phyloP scores from a whole-genome alignment of 2,329 filamentous ascomycete species.

The Chaetoscypha palmicola region DNA sequence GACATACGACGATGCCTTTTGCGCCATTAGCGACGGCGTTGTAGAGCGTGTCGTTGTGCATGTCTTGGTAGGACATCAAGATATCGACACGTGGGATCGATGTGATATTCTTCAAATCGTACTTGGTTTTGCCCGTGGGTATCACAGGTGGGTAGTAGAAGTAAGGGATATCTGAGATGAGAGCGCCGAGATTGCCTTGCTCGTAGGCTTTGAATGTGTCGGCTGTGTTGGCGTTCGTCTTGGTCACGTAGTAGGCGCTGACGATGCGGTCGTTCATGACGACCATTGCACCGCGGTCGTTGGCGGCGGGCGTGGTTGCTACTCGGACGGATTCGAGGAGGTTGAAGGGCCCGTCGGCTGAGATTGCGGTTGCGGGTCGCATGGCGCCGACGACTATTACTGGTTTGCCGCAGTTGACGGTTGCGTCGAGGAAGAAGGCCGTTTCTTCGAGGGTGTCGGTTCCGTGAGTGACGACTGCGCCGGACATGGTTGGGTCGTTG shows the following conservation, averaged over 20 bases:
- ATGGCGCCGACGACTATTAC: constrained; percentile 55
- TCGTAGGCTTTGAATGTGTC: constrained; percentile 56
- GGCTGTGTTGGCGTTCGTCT: constrained; percentile 55
- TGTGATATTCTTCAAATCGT: constrained; percentile 33
- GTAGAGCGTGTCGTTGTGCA: constrained; percentile 40
- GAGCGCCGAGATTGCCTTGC: constrained; percentile 49
- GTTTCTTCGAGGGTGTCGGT: constrained; percentile 60
- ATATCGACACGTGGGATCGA: constrained; percentile 49
- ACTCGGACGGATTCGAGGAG: constrained; percentile 53
- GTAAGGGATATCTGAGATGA: constrained; percentile 50
- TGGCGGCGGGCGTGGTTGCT: constrained; percentile 40
- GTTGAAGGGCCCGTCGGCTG: constrained; percentile 57
- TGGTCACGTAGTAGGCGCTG: constrained; percentile 51
- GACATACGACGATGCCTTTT: constrained; percentile 41
- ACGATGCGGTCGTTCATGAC: constrained; percentile 56
- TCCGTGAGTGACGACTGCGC: constrained; percentile 55
- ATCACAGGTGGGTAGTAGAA: constrained; percentile 51
- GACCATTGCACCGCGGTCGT: constrained; percentile 49
- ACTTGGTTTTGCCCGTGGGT: constrained; percentile 41
- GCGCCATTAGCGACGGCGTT: constrained; percentile 44
- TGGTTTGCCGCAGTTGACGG: constrained; percentile 49
- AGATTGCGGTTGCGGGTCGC: constrained; percentile 55
- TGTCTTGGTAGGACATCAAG: constrained; percentile 48
- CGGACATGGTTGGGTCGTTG: constrained; percentile 32
- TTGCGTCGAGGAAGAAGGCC: constrained; percentile 55